Base-by-base conservation (phyloP, 495 filamentous ascomycete genomes). In the Aspergillus taichungensis region DNA sequence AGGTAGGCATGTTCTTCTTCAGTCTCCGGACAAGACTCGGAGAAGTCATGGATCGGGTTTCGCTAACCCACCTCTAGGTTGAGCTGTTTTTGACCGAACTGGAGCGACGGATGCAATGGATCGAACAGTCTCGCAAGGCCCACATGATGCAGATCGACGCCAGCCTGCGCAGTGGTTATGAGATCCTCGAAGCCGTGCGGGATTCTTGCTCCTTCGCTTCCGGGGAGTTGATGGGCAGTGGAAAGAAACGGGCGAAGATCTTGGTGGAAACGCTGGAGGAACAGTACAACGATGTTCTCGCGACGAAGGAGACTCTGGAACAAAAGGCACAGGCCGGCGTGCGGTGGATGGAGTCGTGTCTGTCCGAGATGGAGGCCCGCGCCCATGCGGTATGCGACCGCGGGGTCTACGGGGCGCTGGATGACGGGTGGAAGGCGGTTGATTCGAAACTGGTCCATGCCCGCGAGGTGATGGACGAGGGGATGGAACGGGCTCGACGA, bases 201-300 rank as follows among this genome's bases (percentile, higher is more conserved):
- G 80, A 85, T 50, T 81, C 86, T 49, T 99, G 92, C 61, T 88
- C 85, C 6, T 77, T 88, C 46, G 87, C 89, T n/a, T 94, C 90
- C 6, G 90, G 86, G 45, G 89, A 88, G 50, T 75, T 95, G 33
- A 84, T 96, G 60, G 94, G 85, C 28, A 86, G 87, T 36, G 89
- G 92, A 24, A 82, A 83, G 43, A 80, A 85, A 50, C 77, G 87
- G 37, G 86, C 94, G 33, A 83, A 84, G 52, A 79, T 95, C 36
- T 78, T 97, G 62, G 88, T 99, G 12, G 92, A 97, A 46, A 94
- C 88, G 2, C 72, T 99, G n/a, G 92, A 99, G 59, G 78, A 75
- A 9, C 75, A 86, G 49, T 98, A 97, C 65, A 84, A 90, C 29
- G 86, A 91, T 47, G 90, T 81, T n/a, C 62, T 99, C 43, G 82